Evolutionary conservation across 106 monocot genomes (phyloP), one percentile per base, ranked within the genome.

Genomic region (Apostasia shenzhenica): DNA sequence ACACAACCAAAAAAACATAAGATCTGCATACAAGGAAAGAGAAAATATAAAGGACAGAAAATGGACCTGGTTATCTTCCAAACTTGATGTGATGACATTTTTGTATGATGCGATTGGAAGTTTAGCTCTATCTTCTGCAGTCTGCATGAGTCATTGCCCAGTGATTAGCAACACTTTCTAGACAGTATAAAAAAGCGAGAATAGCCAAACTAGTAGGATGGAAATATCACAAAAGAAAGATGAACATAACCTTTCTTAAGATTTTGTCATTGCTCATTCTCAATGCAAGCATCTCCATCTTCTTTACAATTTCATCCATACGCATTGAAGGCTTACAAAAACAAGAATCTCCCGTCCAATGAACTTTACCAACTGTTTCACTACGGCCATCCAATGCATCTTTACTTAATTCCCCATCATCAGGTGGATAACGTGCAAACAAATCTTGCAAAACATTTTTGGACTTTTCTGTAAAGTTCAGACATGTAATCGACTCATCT

Each of bases 71-170:
- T 99, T 73, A 79, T 72, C 73, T 67, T 90, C 83, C 78, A 99
- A 73, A 9, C 81, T 80, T 48, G 92, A 84, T 67, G 87, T 83
- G 49, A 99, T 92, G 13, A 64, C 73, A 81, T 87, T 81, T 74
- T 80, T 87, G 77, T 77, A 99, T 10, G 86, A 79, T 61, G 87
- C 80, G 85, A 92, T 99, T 52, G 97, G 97, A 73, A 99, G 89
- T 72, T 85, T 92, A 48, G 76, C 67, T 72, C 83, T 80, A 57
- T 75, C 80, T 85, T 89, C 76, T 12, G 76, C 55, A 70, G 83
- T 74, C 97, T 99, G 79, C 68, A 75, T 45, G 73, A 14, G 70
- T 50, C 72, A 58, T 26, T 40, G 59, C 46, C 62, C 38, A 70
- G 42, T 37, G 48, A 58, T 14, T 41, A 44, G 8, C 59, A 45